Base-by-base conservation (phyloP, 495 filamentous ascomycete species). In the Aspergillus taichungensis region DNA sequence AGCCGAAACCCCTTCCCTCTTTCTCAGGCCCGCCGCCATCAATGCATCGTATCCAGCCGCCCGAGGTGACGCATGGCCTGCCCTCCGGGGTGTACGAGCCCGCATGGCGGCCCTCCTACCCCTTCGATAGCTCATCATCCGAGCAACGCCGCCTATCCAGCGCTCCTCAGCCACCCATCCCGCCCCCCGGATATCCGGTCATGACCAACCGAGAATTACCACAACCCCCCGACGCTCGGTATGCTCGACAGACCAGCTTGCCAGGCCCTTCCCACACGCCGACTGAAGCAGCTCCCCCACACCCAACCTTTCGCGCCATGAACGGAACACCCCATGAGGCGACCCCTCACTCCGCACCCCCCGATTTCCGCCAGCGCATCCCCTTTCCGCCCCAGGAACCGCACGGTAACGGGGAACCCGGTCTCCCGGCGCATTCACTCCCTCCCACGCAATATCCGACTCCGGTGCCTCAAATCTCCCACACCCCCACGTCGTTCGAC, bases 141-240 rank as follows among this genome's bases (percentile, higher is more conserved):
- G 65, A 68, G 28, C 53, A 59, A 24, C 67, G 67, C 11, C 67
- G 61, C 13, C 46, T 57, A 5, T 59, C 68, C 3, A 55, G 46
- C n/a, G 50, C 56, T 29, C 53, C 54, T 34, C 65, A 63, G 40
- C 53, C 59, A 3, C 41, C 61, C 2, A 34, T 66, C 8, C 53
- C 60, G 10, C 50, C 64, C 5, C 59, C 57, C 50, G 56, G 46
- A 30, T 69, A 68, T 39, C 54, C 55, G 5, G 53, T 54, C 6
- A 61, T 61, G 13, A 59, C 57, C 9, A 61, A 56, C 40, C 66
- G 68, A 33, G 66, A 71, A 39, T 54, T 72, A 6, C 67, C 69
- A n/a, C 66, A 69, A 37, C 52, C 67, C 2, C 53, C 49, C 2
- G 64, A 69, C 37, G 60, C 60, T 8, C 63, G 62, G 6, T 72